Base-by-base conservation (phyloP, 2,329 filamentous ascomycete species). In the Hypocreales sp. region DNA sequence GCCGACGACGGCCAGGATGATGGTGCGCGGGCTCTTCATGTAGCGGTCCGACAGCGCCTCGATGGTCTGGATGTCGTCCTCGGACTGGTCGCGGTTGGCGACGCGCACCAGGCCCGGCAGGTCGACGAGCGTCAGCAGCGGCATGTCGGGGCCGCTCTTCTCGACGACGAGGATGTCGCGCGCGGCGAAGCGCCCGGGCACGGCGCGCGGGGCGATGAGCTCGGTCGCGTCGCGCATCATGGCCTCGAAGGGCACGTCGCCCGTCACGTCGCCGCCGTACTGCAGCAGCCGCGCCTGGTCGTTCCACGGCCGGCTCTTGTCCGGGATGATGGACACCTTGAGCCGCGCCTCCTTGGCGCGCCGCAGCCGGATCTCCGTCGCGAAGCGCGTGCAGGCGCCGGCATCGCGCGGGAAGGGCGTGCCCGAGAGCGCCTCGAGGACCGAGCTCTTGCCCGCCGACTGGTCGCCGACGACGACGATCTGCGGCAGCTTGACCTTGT, bases 401-500 rank as follows among this genome's bases (percentile, higher is more conserved):
- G 67, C 66, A 33, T 68, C 66, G 30, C 64, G 55, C 0, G 70
- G 72, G 24, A 77, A 76, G 0, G 63, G 61, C 8, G 72, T 68
- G 15, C 67, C 67, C 0, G 68, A 72, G 20, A 77, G 55, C n/a
- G 69, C 68, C 39, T 74, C 69, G 3, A 76, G 58, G 2, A 72
- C 66, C 5, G 69, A 74, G 37, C 64, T 72, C 45, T 76, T 76
- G 13, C 72, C 72, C 5, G 67, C 64, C 2, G 67, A 73, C 45
- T 75, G 69, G 41, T 75, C 68, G 17, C 71, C 70, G 19, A 72
- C 71, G 15, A 75, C 69, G 25, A 75, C 68, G 20, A 76, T 66
- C 40, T 76, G 68, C 1, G 67, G 68, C 0, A 73, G 53, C 25
- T 60, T 58, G 38, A 65, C 51, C 42, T 63, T 60, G 40, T 67